Conservation (phyloP, 1,284 basidiomycete species). For the Heterobasidion annosum region DNA sequence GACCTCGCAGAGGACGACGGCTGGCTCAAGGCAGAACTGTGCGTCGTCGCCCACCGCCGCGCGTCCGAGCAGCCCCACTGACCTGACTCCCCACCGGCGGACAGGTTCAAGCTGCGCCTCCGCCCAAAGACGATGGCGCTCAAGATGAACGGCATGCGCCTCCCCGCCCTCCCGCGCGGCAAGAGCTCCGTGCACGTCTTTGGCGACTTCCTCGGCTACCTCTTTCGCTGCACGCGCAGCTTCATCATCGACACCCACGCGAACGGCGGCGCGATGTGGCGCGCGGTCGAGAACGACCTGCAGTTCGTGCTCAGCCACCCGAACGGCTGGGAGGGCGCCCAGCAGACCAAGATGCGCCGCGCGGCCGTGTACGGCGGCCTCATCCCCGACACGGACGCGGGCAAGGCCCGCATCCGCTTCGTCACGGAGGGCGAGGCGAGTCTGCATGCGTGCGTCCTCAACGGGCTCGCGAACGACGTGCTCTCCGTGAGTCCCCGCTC, state of each 20-base stretch:
- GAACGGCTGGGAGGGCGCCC: slow-evolving; percentile 76
- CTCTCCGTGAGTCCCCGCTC: slow-evolving; percentile 40
- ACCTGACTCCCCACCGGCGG: no score
- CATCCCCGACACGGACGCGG: slow-evolving; percentile 63
- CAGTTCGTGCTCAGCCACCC: slow-evolving; percentile 71
- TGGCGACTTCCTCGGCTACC: slow-evolving; percentile 67
- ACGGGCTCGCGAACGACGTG: slow-evolving; percentile 65
- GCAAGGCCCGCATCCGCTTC: slow-evolving; percentile 61
- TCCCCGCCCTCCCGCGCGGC: slow-evolving; percentile 51
- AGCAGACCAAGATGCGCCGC: slow-evolving; percentile 68
- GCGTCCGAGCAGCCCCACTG: no score
- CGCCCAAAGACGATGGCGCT: slow-evolving; percentile 67
- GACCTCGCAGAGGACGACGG: slow-evolving; percentile 64
- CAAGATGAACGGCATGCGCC: slow-evolving; percentile 72
- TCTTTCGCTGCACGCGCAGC: slow-evolving; percentile 59
- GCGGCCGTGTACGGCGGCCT: slow-evolving; percentile 58
- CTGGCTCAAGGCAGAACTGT: slow-evolving; percentile 70
- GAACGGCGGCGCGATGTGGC: slow-evolving; percentile 56
- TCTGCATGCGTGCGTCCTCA: slow-evolving; percentile 68
- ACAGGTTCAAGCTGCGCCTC: slow-evolving; percentile 70
- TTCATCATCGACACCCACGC: slow-evolving; percentile 73
- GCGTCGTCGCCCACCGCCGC: slow-evolving; percentile 16
- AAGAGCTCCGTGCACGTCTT: slow-evolving; percentile 67
- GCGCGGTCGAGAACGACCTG: slow-evolving; percentile 51
- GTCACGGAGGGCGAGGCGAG: slow-evolving; percentile 78